These are phyloP conservation scores for Camellia oleifera DNA, from an alignment of 179 eudicot species.

Conservation along the genomic window DNA sequence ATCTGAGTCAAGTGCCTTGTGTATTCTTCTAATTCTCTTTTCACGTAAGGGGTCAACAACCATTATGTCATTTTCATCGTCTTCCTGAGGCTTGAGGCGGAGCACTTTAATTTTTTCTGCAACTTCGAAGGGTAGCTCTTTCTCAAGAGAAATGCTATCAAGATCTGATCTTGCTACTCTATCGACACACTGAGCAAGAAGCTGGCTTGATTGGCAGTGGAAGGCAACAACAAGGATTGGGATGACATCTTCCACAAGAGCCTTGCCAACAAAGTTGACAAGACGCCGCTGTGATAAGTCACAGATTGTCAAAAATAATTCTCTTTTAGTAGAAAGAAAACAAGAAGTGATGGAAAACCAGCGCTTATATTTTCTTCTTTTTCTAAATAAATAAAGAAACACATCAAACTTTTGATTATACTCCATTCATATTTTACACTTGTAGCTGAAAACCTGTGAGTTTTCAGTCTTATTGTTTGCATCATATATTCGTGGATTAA, in stretches of 20 bases:
- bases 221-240: constrained; percentile 36
- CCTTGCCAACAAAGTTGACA: constrained; percentile 44
- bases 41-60: constrained; percentile 27
- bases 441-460: not conserved
- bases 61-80: constrained; percentile 15
- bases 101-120: constrained; percentile 27
- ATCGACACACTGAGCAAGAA: constrained; percentile 32
- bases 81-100: constrained; percentile 19
- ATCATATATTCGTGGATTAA: not conserved
- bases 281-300: constrained; percentile 45
- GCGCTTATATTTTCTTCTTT: not conserved
- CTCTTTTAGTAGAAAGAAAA: not conserved
- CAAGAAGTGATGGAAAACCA: not conserved
- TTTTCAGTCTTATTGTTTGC: not conserved
- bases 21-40: constrained; percentile 41
- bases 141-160: constrained; percentile 35
- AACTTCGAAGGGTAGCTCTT: constrained; percentile 40
- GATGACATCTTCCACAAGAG: constrained; percentile 46
- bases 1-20: constrained; percentile 49
- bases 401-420: not conserved
- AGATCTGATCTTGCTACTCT: constrained; percentile 46
- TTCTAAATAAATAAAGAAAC: not conserved
- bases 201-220: constrained; percentile 30
- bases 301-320: constrained; percentile 6
- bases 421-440: not conserved